Evolutionary conservation across 805 yeast species (phyloP), one percentile per base, ranked within the genome.

Genomic region (Candida qinlingensis): DNA sequence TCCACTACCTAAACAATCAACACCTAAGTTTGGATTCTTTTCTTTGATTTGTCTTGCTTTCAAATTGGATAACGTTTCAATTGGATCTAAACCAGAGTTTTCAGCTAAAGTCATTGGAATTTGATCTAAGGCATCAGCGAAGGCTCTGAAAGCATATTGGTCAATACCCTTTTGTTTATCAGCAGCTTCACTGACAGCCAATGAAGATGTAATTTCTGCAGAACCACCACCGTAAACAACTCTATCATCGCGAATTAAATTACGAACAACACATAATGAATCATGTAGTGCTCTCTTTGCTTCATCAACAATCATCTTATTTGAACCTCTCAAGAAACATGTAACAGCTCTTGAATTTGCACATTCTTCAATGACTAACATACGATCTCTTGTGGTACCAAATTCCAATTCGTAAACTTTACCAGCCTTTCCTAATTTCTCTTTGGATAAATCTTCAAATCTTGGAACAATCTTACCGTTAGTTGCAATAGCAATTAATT

Each of bases 171-270:
- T 83, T 69, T 87, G 96, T 63, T 80, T 82, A 67, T 92, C 97
- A 44, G 98, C 97, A 55, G 86, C 96, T 44, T 85, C 87, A 49
- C 89, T 75, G 12, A 94, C 96, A 13, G 94, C 95, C 58, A 94
- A 71, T 11, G 98, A 90, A 74, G 96, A 86, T 3, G 96, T 78
- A 46, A 94, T 83, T 72, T 94, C 99, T 36, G 98, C 95, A 26
- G 99, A 96, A 57, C 99, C 99, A 59, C 99, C 99, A 54, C 99
- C 99, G 63, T 94, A 94, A n/a, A 95, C 97, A 41, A 94, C 88
- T 67, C 97, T 80, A 65, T 82, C 85, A 67, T 95, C 98, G 61
- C 84, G 81, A 45, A 95, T 85, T 65, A 94, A 79, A 71, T 94
- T 95, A 72, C 99, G 86, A 30, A 94, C 99, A 41, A 95, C 99